Evolutionary conservation across 345 rosid species (phyloP).

Genomic region (Limnanthes douglasii): DNA sequence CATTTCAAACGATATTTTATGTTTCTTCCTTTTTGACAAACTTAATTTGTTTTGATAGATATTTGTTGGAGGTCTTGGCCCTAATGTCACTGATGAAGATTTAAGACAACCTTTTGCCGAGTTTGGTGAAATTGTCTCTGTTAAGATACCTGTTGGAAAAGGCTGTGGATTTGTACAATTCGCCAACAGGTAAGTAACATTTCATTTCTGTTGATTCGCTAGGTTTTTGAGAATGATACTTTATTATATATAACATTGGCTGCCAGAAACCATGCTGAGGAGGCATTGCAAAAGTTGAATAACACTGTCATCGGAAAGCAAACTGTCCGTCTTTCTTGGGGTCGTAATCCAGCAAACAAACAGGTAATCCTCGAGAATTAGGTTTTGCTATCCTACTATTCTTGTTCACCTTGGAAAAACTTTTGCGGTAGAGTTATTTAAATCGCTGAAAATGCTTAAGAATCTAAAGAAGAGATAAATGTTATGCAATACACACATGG

Average conservation of each 20-base stretch:
- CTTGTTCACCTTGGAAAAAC: too few relatives aligned
- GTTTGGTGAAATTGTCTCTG: constrained; percentile 82
- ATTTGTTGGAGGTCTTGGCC: constrained; percentile 96
- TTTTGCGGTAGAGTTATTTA: too few relatives aligned
- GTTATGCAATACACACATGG: too few relatives aligned
- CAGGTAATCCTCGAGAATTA: constrained; percentile 22
- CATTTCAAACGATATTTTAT: constrained; percentile 6
- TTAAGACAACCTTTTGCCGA: constrained; percentile 65
- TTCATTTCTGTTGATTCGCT: not conserved
- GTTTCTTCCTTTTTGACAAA: constrained; percentile 8
- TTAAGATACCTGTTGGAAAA: constrained; percentile 82
- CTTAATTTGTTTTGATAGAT: constrained; percentile 33
- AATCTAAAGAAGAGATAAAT: too few relatives aligned
- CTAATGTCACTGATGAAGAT: constrained; percentile 73
- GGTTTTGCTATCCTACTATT: not conserved
- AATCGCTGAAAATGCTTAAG: too few relatives aligned
- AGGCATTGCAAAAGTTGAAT: constrained; percentile 70
- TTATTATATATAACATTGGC: constrained; percentile 1
- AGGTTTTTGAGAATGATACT: not conserved
- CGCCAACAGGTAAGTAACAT: constrained; percentile 75
- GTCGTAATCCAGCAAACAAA: constrained; percentile 65
- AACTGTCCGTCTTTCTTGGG: constrained; percentile 79
- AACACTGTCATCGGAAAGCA: constrained; percentile 53
- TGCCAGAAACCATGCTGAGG: constrained; percentile 69
- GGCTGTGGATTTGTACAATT: constrained; percentile 96